A percentile compares a stretch with the other conserved stretches of the same genome.
Evolutionary conservation across 106 monocot species (phyloP).

Genomic region (Dendrobium huoshanense): DNA sequence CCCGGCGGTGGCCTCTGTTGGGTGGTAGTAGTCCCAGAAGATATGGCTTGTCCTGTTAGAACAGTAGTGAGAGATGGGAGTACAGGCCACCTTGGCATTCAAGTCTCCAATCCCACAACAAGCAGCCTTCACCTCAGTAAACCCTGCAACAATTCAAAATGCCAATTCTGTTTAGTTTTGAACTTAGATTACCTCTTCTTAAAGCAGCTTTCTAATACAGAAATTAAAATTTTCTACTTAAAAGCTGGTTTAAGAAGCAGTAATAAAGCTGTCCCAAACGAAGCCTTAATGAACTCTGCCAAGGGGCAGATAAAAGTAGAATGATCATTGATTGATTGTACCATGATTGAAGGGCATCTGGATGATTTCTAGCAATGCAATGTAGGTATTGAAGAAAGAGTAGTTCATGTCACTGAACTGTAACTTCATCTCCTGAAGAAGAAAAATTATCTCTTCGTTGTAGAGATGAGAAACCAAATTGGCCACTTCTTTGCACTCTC

Average conservation of each 20-base stretch:
- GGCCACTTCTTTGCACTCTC: conserved; percentile 27
- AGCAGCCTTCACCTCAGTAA: conserved; percentile 44
- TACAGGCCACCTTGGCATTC: conserved; percentile 44
- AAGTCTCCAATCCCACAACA: conserved; percentile 59
- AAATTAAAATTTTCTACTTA: too few relatives aligned
- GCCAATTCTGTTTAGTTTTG: not conserved
- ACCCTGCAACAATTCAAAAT: conserved; percentile 20
- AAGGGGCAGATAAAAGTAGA: not conserved
- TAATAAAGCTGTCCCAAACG: too few relatives aligned
- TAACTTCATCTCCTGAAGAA: conserved; percentile 37
- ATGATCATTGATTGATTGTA: not conserved
- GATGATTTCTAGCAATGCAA: conserved; percentile 24
- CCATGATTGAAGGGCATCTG: conserved; percentile 26
- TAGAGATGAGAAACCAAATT: conserved; percentile 31
- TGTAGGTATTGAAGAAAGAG: conserved; percentile 43
- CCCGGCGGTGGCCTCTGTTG: conserved; percentile 19
- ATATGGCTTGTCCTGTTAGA: conserved; percentile 30
- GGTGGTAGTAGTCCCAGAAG: conserved; percentile 62
- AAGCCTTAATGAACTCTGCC: not conserved
- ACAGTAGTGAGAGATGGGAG: conserved; percentile 37
- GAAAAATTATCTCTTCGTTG: conserved; percentile 17
- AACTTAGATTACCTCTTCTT: too few relatives aligned
- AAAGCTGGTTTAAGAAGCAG: too few relatives aligned
- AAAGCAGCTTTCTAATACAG: too few relatives aligned
- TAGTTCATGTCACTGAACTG: conserved; percentile 40